Evolutionary conservation across 768 basidiomycete species (phyloP).

Genomic region (Lentinula detonsa): DNA sequence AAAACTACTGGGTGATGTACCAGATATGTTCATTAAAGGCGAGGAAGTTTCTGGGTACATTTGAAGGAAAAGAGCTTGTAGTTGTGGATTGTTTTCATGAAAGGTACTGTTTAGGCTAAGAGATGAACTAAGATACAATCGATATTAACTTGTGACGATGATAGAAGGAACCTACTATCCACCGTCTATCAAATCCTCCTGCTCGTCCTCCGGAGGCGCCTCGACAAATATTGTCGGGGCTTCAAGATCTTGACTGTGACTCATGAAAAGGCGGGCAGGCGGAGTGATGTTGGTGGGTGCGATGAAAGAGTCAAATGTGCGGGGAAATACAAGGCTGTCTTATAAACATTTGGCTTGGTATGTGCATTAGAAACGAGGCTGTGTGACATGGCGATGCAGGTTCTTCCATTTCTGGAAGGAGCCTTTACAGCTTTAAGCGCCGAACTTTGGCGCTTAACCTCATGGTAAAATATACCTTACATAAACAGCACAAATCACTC

Average conservation of each 20-base stretch:
- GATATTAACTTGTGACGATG: background rate
- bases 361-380: background rate
- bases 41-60: background rate
- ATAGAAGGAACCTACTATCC: background rate
- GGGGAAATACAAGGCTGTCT: background rate
- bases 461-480: too few relatives aligned
- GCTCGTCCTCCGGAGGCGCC: conserved; percentile 3
- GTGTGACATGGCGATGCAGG: background rate
- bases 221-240: conserved; percentile 5
- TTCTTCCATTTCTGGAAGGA: background rate
- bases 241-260: conserved; percentile 4
- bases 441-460: background rate
- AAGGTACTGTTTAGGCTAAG: background rate
- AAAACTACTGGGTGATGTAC: background rate
- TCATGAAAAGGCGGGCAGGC: background rate
- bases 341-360: background rate
- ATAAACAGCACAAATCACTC: background rate
- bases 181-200: conserved; percentile 5
- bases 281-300: background rate
- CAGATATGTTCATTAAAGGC: background rate
- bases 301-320: background rate
- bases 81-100: background rate
- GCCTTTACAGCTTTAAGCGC: background rate
- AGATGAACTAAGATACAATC: conserved; percentile 4
- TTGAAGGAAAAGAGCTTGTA: background rate